Evolutionary conservation across 768 basidiomycete genomes (phyloP).

Genomic region (Hirschioporus abietinus): DNA sequence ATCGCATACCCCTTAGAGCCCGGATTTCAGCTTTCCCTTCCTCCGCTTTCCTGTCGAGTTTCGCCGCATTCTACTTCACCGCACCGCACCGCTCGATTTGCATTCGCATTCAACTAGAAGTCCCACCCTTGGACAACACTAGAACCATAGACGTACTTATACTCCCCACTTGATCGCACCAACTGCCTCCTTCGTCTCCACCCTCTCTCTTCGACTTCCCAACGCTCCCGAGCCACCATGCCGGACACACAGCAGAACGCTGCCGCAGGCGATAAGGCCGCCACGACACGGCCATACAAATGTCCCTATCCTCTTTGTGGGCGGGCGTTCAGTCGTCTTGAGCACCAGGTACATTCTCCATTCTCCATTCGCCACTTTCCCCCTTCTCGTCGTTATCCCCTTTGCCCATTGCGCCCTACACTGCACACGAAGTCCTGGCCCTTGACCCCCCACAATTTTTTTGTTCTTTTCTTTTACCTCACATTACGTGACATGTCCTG

Average conservation of each 20-base stretch:
- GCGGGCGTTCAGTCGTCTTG: constrained; percentile 91
- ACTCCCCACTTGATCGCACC: constrained; percentile 3
- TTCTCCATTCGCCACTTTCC: background rate
- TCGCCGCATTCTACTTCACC: background rate
- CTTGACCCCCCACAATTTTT: constrained; percentile 1
- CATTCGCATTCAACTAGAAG: background rate
- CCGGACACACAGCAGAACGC: constrained; percentile 12
- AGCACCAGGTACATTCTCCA: constrained; percentile 73
- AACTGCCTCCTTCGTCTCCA: constrained; percentile 9
- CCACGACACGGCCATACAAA: constrained; percentile 78
- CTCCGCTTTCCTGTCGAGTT: background rate
- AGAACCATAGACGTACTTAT: background rate
- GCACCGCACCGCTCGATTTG: background rate
- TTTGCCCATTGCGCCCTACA: background rate
- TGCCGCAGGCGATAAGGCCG: constrained; percentile 30
- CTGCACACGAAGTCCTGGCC: background rate
- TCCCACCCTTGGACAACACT: background rate
- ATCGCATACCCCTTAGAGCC: background rate
- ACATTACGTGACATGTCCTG: constrained; percentile 9
- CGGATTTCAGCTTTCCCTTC: background rate
- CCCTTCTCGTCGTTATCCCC: background rate
- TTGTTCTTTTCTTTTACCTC: constrained; percentile 7
- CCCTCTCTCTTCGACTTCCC: constrained; percentile 10
- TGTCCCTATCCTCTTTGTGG: constrained; percentile 90
- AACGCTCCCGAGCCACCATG: constrained; percentile 12